Percentiles rank a stretch among this genome's conserved stretches.
phyloP scores from a whole-genome alignment of 2,329 filamentous ascomycete species.

The Elsinoe australis region DNA sequence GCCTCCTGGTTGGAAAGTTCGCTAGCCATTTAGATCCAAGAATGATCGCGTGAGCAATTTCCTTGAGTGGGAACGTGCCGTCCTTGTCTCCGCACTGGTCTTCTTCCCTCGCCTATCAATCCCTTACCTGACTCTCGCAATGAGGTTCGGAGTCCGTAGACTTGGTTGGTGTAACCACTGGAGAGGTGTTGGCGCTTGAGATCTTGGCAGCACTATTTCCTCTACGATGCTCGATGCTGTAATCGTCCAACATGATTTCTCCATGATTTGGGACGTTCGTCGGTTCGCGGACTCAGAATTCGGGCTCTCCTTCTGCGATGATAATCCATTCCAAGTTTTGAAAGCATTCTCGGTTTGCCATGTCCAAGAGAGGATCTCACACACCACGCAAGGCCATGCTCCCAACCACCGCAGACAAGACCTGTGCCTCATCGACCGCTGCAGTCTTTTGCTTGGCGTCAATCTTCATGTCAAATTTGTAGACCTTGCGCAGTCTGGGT shows the following conservation, averaged over 20 bases:
- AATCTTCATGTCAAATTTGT: conserved; percentile 63
- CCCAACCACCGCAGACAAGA: conserved; percentile 64
- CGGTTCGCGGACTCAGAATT: too few species aligned
- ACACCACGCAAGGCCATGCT: conserved; percentile 68
- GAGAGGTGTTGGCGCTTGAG: too few species aligned
- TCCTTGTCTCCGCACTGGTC: conserved; percentile 1
- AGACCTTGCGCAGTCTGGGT: conserved; percentile 68
- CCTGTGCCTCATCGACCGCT: conserved; percentile 34
- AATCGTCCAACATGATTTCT: too few species aligned
- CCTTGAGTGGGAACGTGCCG: conserved; percentile 3
- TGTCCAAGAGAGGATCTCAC: conserved; percentile 23
- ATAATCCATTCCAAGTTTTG: too few species aligned
- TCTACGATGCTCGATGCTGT: too few species aligned
- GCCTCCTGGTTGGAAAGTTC: too few species aligned
- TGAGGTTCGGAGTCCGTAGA: too few species aligned
- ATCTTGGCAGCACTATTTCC: too few species aligned
- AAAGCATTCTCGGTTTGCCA: background rate
- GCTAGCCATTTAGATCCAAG: background rate
- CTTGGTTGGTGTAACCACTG: too few species aligned
- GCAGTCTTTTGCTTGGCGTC: conserved; percentile 29
- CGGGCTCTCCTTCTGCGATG: too few species aligned
- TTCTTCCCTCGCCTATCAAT: conserved; percentile 8
- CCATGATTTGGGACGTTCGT: too few species aligned
- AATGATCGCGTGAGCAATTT: conserved; percentile 13
- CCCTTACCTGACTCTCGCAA: too few species aligned